Base-by-base conservation (phyloP, 306 rosid genomes). In the cucumber (Cucumis sativus) region DNA sequence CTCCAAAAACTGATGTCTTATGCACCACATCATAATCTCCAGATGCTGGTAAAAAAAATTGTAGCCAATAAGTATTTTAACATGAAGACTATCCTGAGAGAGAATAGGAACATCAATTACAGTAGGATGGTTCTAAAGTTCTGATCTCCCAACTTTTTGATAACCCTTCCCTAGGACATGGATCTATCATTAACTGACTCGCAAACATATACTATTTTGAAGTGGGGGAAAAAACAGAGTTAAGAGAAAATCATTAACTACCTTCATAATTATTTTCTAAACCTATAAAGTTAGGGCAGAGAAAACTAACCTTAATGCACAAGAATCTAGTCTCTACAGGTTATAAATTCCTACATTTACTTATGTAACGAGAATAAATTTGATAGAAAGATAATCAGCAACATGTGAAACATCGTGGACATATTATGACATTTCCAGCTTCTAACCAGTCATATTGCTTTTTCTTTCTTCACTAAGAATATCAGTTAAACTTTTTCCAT, bases 21-120 rank as follows among this genome's bases (percentile, higher is more conserved):
- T 76, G 77, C 96, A 92, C 97, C 98, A 96, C 73, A 91, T 85
- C 89, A 91, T 87, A 64, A 89, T 84, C 87, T 92, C 99, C 97
- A 92, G 72, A 85, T 96, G 99, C 99, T 96, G 96, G 75, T 83
- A 76, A 84, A 4, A 52, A 76, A 73, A 61, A 69, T 12, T 21
- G 17, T 51, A 11, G 40, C 30, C 10, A 78, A 7, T 70, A 68
- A 75, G 14, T 25, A 59, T 15, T 12, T 75, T 75, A 59, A 72
- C 47, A 71, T 73, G 43, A 67, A 43, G 18, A 39, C 54, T 51
- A 51, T 14, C 37, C 15, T 37, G 51, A 56, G 41, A 41, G 41
- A 41, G 3, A 57, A 17, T 57, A 59, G 41, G 17, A 40, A 40
- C 56, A 71, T 4, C 18, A 75, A n/a, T 14, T 49, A 71, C 21